Percentiles rank a stretch among this genome's conserved stretches.
Conservation (phyloP, 225 moss, liverwort and hornwort species). For the Straminergon stramineum region DNA sequence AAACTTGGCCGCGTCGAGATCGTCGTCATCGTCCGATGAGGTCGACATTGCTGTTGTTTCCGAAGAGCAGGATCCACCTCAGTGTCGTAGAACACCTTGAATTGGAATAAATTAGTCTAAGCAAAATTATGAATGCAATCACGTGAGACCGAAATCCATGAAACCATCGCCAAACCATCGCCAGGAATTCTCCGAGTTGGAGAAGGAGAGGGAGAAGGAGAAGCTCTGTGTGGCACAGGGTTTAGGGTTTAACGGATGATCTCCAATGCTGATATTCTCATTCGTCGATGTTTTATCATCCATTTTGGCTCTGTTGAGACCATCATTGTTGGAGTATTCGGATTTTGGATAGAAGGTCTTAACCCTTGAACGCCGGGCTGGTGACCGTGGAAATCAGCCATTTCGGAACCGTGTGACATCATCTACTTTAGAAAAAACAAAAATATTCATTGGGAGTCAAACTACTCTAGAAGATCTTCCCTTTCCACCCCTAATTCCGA, state of each 20-base stretch:
- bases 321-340: not conserved
- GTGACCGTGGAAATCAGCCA: no score
- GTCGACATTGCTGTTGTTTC: conserved; percentile 15
- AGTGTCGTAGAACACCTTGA: not conserved
- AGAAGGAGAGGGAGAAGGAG: not conserved
- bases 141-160: not conserved
- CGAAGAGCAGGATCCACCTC: not conserved
- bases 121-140: not conserved
- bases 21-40: conserved; percentile 61
- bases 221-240: not conserved
- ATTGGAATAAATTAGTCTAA: not conserved
- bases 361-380: no score
- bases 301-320: not conserved
- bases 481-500: no score
- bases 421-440: no score
- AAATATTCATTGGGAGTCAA: no score
- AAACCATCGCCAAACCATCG: no score
- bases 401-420: no score
- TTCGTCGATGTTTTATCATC: not conserved
- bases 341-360: not conserved
- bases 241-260: not conserved
- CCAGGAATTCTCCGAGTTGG: no score
- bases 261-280: not conserved
- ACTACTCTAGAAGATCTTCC: no score
- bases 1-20: conserved; percentile 34